Conservation (phyloP, 306 rosid genomes). For the cucumber (Cucumis sativus) region DNA sequence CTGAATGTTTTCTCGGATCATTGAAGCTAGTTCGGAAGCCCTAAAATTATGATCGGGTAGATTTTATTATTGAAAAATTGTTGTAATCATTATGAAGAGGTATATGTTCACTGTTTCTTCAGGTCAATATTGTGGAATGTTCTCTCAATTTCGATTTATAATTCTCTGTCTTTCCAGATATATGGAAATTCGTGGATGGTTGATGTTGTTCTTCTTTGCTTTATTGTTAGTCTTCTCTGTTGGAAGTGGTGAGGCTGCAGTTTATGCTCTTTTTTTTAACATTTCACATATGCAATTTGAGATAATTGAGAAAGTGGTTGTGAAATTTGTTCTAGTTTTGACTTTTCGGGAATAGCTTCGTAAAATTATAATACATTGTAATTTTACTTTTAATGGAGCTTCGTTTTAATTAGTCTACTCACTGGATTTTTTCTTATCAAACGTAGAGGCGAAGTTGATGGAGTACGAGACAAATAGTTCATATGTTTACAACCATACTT, state of each 20-base stretch:
- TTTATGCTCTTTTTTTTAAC: neutral
- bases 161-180: neutral
- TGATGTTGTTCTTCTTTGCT: neutral
- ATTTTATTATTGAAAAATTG: neutral
- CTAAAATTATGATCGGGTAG: neutral
- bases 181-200: neutral
- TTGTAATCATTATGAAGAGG: neutral
- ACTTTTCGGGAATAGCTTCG: neutral
- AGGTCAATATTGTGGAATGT: neutral
- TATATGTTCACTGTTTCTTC: neutral
- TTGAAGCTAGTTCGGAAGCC: neutral
- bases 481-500: constrained; percentile 53
- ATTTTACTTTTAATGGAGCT: neutral
- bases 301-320: neutral
- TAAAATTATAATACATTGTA: neutral
- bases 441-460: neutral
- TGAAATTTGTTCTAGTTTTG: neutral
- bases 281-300: neutral
- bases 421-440: neutral
- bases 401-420: neutral
- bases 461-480: neutral
- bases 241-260: constrained; percentile 2
- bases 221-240: neutral
- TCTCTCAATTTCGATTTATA: neutral
- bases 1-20: neutral